Evolutionary conservation across 2,329 filamentous ascomycete genomes (phyloP), one percentile per base, ranked within the genome.

Genomic region (Trematosphaeria pertusa): DNA sequence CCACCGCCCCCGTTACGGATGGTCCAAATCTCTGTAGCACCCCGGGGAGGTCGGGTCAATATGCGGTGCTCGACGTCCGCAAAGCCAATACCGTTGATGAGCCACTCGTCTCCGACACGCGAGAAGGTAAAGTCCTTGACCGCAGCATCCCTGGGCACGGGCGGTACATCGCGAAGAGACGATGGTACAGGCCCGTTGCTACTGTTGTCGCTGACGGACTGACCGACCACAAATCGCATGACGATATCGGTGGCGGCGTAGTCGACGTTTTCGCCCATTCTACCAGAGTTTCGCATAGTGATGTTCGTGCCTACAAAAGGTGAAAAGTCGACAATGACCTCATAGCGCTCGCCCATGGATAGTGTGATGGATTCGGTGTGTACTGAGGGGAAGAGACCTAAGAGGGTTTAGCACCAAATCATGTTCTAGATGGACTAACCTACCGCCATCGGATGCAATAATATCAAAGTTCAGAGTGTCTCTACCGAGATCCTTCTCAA

Each of bases 311-410:
- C 79, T 1, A 70, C 70, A 50, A 73, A 79, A 2, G 59, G 47
- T 11, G 75, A 63, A 55, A 85, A 85, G 65, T 85, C 82, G 43
- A 85, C 66, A 14, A 85, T 71, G 17, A 84, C 69, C 54, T 85
- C 82, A 54, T 80, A 85, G 3, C 82, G 75, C 59, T 85, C 82
- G 4, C 79, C 82, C 70, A 82, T 81, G 5, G 79, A 70, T 28
- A 83, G 68, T 24, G 73, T 70, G 3, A 83, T 56, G n/a, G 69
- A 63, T 14, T 69, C 69, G 2, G 73, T 68, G 4, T 61, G 54
- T 1, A 81, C 75, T 0, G 81, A 78, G 3, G 68, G 67, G 10
- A 83, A 72, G 0, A 83, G 74, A 7, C 82, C 64, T 65, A 18
- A 20, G 11, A 37, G 6, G 14, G 7, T 12, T 37, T n/a, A n/a